Evolutionary conservation across 2,329 filamentous ascomycete species (phyloP), one percentile per base, ranked within the genome.

Genomic region (Trichoderma guizhouense): DNA sequence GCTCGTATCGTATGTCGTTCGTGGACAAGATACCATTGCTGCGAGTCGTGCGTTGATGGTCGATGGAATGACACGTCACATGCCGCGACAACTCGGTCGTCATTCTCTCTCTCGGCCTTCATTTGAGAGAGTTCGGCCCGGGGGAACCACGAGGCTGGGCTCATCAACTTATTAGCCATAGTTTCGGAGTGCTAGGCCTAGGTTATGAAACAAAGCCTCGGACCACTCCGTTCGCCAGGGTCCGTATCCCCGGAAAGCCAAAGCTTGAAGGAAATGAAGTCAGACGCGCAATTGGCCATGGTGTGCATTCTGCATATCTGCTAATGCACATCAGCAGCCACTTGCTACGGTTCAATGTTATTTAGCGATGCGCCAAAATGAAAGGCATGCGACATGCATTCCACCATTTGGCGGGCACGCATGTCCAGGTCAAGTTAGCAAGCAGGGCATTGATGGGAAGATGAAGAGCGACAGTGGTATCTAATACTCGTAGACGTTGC

Each of bases 311-410:
- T 58, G 51, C 64, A 53, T 67, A 53, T 34, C 32, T 28, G 32
- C 64, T 67, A 67, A 58, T 67, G 64, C 64, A 67, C 39, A 39
- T 67, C 64, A 67, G 64, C 64, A 67, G 64, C 64, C 51, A 67
- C 64, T 43, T n/a, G 51, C 39, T 58, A 53, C 51, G 64, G 64
- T n/a, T 67, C 47, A 53, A 21, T 53, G 47, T 12, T 53, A 67
- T 51, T 58, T 58, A 53, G 64, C 64, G 64, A 67, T 57, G 64
- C 51, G 51, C 47, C 63, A 57, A 57, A 57, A 57, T 55, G 30
- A 36, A 55, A 55, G 63, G 63, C 63, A 66, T 26, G 30, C 28
- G 47, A 36, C 47, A 66, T 55, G 63, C 63, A 55, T 55, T 55
- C 51, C 63, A 26, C 51, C 47, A 26, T 55, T 36, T 53, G 21